Conservation (phyloP, 2,329 filamentous ascomycete genomes). For the Ambrosiella beaveri region DNA sequence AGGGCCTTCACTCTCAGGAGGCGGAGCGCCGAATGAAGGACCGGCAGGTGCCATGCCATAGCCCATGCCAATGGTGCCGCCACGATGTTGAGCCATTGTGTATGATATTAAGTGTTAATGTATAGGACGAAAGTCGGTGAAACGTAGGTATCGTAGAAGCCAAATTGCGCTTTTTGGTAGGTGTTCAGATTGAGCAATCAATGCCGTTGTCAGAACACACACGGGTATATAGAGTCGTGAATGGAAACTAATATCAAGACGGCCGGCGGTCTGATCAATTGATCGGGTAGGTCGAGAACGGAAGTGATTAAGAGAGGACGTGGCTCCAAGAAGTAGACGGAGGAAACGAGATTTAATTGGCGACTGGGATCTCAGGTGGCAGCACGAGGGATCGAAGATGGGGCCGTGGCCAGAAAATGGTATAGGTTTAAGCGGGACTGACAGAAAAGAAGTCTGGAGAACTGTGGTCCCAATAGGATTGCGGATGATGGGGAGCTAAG, state of each 20-base stretch:
- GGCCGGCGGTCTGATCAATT: background rate
- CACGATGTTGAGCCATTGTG: conserved; percentile 36
- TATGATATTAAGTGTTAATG: background rate
- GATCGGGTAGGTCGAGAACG: background rate
- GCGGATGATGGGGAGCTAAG: background rate
- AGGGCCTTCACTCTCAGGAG: conserved; percentile 46
- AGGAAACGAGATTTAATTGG: background rate
- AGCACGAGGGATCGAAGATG: background rate
- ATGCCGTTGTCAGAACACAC: background rate
- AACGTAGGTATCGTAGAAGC: background rate
- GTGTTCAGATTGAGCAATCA: background rate
- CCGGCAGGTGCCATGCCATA: conserved; percentile 68
- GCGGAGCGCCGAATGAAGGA: conserved; percentile 45
- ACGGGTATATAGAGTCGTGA: background rate
- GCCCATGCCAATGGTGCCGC: conserved; percentile 34
- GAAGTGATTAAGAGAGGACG: background rate
- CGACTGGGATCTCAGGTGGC: background rate
- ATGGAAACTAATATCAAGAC: background rate
- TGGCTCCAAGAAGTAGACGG: background rate
- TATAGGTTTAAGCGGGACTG: background rate
- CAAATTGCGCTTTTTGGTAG: background rate
- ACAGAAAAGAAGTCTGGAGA: background rate
- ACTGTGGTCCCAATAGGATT: background rate
- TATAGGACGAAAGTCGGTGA: background rate
- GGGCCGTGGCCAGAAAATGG: background rate